phyloP scores from a whole-genome alignment of 2,329 filamentous ascomycete species.

The Corynespora cassiicola region DNA sequence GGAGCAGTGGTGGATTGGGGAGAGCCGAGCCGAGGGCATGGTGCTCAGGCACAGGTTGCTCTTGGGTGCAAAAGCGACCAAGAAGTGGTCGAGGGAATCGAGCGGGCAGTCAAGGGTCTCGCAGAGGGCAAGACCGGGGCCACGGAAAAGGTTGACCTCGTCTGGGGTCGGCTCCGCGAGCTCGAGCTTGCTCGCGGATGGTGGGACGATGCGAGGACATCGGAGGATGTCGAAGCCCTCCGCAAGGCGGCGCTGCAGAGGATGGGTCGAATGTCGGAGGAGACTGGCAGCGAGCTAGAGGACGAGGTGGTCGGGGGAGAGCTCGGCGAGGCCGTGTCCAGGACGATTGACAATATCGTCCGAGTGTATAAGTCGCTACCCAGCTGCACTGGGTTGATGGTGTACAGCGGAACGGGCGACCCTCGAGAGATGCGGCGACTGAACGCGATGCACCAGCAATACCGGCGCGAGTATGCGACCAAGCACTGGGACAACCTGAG shows the following conservation, averaged over 20 bases:
- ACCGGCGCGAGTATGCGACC: slow-evolving; percentile 63
- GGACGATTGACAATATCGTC: slow-evolving; percentile 59
- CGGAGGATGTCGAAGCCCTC: slow-evolving; percentile 42
- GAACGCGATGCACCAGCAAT: slow-evolving; percentile 62
- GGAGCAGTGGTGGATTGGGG: slow-evolving; percentile 91
- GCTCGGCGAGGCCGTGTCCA: slow-evolving; percentile 55
- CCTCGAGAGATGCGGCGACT: slow-evolving; percentile 63
- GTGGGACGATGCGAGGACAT: slow-evolving; percentile 59
- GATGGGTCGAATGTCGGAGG: slow-evolving; percentile 24
- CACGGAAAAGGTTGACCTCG: slow-evolving; percentile 64
- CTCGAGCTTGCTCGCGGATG: slow-evolving; percentile 67
- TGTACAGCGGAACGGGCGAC: slow-evolving; percentile 70
- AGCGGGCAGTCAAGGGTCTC: slow-evolving; percentile 59
- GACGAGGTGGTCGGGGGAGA: slow-evolving; percentile 28
- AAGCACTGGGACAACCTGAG: slow-evolving; percentile 69
- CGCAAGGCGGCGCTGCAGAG: slow-evolving; percentile 33
- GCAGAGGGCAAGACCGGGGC: slow-evolving; percentile 50
- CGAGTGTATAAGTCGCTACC: slow-evolving; percentile 63
- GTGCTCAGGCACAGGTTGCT: slow-evolving; percentile 60
- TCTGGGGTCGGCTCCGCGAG: slow-evolving; percentile 68
- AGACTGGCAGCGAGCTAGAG: slow-evolving; percentile 19
- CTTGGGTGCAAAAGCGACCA: slow-evolving; percentile 65
- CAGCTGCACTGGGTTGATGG: slow-evolving; percentile 65
- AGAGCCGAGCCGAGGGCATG: slow-evolving; percentile 70
- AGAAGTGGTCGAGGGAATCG: slow-evolving; percentile 63